Base-by-base conservation (phyloP, 257 asterid genomes). In the Sherardia arvensis region DNA sequence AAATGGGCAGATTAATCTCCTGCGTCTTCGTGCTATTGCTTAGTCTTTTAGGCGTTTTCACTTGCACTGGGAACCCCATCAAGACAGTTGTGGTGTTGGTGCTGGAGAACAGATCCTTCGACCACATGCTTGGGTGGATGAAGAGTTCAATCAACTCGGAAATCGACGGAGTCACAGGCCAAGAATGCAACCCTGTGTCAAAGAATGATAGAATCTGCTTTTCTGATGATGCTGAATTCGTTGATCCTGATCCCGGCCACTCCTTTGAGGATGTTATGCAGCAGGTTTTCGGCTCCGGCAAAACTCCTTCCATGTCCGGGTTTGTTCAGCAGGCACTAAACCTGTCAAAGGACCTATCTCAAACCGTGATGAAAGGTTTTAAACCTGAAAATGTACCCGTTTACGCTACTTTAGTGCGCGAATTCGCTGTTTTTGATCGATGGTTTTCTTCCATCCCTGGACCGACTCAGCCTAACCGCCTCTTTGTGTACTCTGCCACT, bases 41-140 rank as follows among this genome's bases (percentile, higher is more conserved):
- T 14, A 11, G 66, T 18, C 53, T 86, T 51, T 84, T 76, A n/a
- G 47, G 55, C 53, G 54, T 64, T 76, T 59, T 32, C 55, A n/a
- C 22, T 2, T 53, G 68, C 23, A 74, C 82, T 68, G 64, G 38
- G 21, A 79, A 1, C 26, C 88, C 91, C 68, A 86, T 89, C 73
- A 84, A 84, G 71, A 86, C 82, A 11, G 58, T 89, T 2, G 96
- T 89, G 12, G 83, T 89, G 12, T 68, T 89, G 58, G 96, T 86
- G 33, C 34, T 86, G 68, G 96, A 89, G 30, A 89, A 89, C 81
- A 73, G 95, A 47, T 89, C 96, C 8, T 89, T 89, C 61, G 95
- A 89, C 62, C 96, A 89, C 70, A 76, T 89, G 88, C 78, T 89
- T 3, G 96, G 96, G 0, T 89, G 96, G 95, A 80, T 89, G 94